Evolutionary conservation across 352 stramenopile genomes (phyloP).

Genomic region (Phytophthora pini): DNA sequence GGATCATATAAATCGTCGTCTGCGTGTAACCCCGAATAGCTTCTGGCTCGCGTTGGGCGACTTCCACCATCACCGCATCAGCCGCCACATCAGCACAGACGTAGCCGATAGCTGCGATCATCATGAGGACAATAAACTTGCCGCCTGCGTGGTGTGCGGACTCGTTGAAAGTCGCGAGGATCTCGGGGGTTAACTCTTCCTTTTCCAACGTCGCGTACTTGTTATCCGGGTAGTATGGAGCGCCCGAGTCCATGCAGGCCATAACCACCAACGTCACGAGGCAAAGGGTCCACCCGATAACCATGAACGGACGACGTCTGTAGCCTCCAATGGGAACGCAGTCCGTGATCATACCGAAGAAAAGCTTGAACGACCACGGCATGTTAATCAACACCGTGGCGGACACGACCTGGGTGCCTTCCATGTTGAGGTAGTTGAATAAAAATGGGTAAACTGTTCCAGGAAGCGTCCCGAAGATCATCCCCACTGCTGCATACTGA

Average conservation of each 20-base stretch:
- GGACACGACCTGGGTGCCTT: conserved; percentile 46
- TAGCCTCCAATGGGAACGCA: conserved; percentile 57
- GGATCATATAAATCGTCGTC: conserved; percentile 41
- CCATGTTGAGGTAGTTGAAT: conserved; percentile 55
- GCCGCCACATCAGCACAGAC: conserved; percentile 46
- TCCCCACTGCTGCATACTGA: conserved; percentile 50
- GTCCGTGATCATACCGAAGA: conserved; percentile 59
- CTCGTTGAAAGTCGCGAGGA: conserved; percentile 42
- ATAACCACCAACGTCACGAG: conserved; percentile 51
- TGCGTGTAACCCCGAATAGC: conserved; percentile 33
- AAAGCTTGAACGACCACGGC: conserved; percentile 62
- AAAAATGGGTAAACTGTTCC: conserved; percentile 55
- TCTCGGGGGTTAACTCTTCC: conserved; percentile 20
- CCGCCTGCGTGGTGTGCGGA: conserved; percentile 28
- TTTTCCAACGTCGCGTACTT: conserved; percentile 30
- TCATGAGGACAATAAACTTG: conserved; percentile 57
- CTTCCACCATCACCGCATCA: conserved; percentile 51
- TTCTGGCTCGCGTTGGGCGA: conserved; percentile 42
- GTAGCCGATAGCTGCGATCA: conserved; percentile 52
- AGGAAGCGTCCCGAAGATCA: conserved; percentile 49
- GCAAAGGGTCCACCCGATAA: conserved; percentile 53
- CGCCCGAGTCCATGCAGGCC: conserved; percentile 33
- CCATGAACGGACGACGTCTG: conserved; percentile 59
- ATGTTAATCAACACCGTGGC: conserved; percentile 45
- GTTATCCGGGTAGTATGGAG: conserved; percentile 54